Conservation (phyloP, 2,329 filamentous ascomycete genomes). For the Gliomastix tumulicola region DNA sequence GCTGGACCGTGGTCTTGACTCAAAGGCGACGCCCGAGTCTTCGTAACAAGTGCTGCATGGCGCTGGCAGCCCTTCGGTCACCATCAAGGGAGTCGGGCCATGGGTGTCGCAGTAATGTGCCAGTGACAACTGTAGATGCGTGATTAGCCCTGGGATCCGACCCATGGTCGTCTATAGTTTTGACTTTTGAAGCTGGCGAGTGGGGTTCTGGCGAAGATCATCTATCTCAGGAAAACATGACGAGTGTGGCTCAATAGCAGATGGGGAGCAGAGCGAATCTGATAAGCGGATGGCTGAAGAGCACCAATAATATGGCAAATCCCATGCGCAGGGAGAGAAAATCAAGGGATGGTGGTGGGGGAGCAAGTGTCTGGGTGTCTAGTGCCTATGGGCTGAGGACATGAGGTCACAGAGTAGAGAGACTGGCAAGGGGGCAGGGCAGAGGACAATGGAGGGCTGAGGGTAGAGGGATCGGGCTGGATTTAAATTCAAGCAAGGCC, state of each 20-base stretch:
- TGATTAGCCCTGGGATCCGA: slow-evolving; percentile 21
- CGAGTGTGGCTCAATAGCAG: slow-evolving; percentile 1
- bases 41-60: slow-evolving; percentile 55
- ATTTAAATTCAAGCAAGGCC: no score
- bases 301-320: no score
- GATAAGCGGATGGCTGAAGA: no score
- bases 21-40: slow-evolving; percentile 11
- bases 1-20: slow-evolving; percentile 32
- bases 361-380: no score
- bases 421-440: no score
- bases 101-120: slow-evolving; percentile 67
- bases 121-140: slow-evolving; percentile 52
- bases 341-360: no score
- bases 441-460: no score
- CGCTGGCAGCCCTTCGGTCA: slow-evolving; percentile 58
- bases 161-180: slow-evolving; percentile 14
- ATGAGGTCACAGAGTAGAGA: no score
- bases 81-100: slow-evolving; percentile 63
- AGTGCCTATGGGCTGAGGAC: no score
- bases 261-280: neutral
- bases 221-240: slow-evolving; percentile 1
- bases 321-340: no score
- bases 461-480: no score
- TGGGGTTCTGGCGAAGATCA: neutral
- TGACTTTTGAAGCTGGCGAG: neutral